Percentiles rank a stretch among this genome's conserved stretches.
These are phyloP conservation scores for Ramaria sp. DNA, from an alignment of 768 basidiomycete genomes.

Conservation along the genomic window DNA sequence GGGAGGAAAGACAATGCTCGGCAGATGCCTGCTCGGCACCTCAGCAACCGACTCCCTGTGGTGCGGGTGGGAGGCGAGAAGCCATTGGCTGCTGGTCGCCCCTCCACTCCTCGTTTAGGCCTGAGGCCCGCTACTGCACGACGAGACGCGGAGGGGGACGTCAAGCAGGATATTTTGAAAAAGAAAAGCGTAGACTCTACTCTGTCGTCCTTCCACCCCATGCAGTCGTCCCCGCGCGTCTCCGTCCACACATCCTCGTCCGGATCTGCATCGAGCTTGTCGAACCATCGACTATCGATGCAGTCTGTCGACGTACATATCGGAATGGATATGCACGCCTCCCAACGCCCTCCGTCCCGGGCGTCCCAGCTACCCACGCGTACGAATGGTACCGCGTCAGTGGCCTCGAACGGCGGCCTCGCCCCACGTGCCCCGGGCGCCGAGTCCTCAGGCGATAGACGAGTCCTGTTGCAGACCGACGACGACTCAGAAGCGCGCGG, in stretches of 20 bases:
- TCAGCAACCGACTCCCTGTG: not conserved
- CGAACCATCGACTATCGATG: constrained; percentile 4
- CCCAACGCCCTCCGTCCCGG: not conserved
- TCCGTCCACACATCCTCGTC: constrained; percentile 4
- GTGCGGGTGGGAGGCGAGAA: not conserved
- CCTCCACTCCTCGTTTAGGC: not conserved
- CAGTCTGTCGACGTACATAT: constrained; percentile 4
- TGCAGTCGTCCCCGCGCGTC: constrained; percentile 1
- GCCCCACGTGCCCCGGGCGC: too few species aligned
- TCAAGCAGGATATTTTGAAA: not conserved
- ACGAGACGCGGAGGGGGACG: not conserved
- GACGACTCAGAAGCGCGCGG: not conserved
- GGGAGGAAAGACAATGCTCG: too few species aligned
- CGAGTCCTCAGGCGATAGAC: too few species aligned
- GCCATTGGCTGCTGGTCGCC: not conserved
- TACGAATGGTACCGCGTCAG: too few species aligned
- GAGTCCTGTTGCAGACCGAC: not conserved
- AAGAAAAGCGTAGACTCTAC: constrained; percentile 2
- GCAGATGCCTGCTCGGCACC: too few species aligned
- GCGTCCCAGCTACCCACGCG: not conserved
- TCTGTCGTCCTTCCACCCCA: not conserved
- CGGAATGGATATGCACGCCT: constrained; percentile 2
- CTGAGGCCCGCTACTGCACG: not conserved
- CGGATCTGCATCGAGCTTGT: not conserved
- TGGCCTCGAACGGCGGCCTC: too few species aligned